phyloP scores from a whole-genome alignment of 192 early-diverging fungal genomes.

The Rhizophagus prolifer region DNA sequence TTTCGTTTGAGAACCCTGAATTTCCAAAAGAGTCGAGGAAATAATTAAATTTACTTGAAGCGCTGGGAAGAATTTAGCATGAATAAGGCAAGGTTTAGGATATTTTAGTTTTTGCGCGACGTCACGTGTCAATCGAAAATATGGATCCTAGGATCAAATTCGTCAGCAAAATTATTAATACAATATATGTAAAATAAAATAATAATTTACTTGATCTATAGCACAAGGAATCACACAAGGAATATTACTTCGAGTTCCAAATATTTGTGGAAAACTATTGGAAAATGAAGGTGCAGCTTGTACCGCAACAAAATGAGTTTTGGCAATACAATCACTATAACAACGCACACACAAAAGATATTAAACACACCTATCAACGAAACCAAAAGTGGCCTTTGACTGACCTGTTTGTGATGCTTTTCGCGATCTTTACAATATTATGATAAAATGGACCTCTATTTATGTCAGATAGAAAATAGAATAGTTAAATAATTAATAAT shows the following conservation, averaged over 20 bases:
- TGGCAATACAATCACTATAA: slow-evolving; percentile 80
- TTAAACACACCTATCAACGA: slow-evolving; percentile 62
- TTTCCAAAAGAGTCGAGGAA: background rate
- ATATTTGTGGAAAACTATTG: slow-evolving; percentile 94
- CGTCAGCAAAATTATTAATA: background rate
- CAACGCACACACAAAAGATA: background rate
- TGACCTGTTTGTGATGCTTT: slow-evolving; percentile 78
- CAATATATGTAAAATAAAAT: background rate
- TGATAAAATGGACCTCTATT: slow-evolving; percentile 88
- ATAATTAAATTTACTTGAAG: slow-evolving; percentile 57
- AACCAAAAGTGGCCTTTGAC: slow-evolving; percentile 91
- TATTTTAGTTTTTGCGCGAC: slow-evolving; percentile 90
- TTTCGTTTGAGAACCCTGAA: slow-evolving; percentile 82
- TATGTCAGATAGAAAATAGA: background rate
- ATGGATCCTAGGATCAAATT: slow-evolving; percentile 67
- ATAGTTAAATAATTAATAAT: background rate
- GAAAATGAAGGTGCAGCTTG: slow-evolving; percentile 95
- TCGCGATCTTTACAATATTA: slow-evolving; percentile 87
- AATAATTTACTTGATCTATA: slow-evolving; percentile 76
- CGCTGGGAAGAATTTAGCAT: slow-evolving; percentile 94
- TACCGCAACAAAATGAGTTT: slow-evolving; percentile 89
- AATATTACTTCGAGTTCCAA: slow-evolving; percentile 85
- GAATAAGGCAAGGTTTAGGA: slow-evolving; percentile 92
- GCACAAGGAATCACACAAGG: slow-evolving; percentile 97
- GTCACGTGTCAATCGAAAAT: slow-evolving; percentile 97